Base-by-base conservation (phyloP, 441 rosid genomes). In the Erysimum cheiri region DNA sequence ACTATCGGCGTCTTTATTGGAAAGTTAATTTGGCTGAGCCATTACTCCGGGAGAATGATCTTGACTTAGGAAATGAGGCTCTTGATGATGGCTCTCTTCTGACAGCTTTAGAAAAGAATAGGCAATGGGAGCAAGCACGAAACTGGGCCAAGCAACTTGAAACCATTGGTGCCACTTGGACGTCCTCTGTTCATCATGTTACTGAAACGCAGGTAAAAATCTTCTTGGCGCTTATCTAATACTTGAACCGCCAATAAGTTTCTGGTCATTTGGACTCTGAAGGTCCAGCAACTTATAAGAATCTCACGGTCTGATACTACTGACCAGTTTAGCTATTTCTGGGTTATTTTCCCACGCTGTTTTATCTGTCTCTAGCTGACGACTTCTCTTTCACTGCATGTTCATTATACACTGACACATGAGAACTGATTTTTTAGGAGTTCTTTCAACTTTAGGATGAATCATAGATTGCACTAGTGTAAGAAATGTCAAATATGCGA, bases 121-220 rank as follows among this genome's bases (percentile, higher is more conserved):
- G 91, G 67, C 88, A 85, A 53, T 96, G 99, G 99, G 98, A 96
- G 79, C 92, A 96, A 80, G 98, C 99, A 76, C 96, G 91, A 33
- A 93, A 88, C 84, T 96, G 99, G 99, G 98, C 98, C 40, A 88
- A 84, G 78, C 99, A 93, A 85, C 83, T 96, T 83, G 98, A 91
- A 76, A 91, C 90, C 73, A 84, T 85, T 65, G 94, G 96, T 32
- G 94, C 86, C 79, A 80, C 93, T 71, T 96, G 98, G 98, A 91
- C 87, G 67, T 91, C 94, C 73, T 77, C 88, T 72, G 80, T 82
- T 82, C 96, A 96, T 84, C 97, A 89, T 73, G 98, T 91, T 68
- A 87, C 97, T 48, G 97, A 96, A 85, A 89, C 89, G 63, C 99
- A 96, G 98, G 99, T 96, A 84, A 70, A 73, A 46, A 37, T 68